Evolutionary conservation across 2,329 filamentous ascomycete genomes (phyloP), one percentile per base, ranked within the genome.

Genomic region (Talaromyces albobiverticillius): DNA sequence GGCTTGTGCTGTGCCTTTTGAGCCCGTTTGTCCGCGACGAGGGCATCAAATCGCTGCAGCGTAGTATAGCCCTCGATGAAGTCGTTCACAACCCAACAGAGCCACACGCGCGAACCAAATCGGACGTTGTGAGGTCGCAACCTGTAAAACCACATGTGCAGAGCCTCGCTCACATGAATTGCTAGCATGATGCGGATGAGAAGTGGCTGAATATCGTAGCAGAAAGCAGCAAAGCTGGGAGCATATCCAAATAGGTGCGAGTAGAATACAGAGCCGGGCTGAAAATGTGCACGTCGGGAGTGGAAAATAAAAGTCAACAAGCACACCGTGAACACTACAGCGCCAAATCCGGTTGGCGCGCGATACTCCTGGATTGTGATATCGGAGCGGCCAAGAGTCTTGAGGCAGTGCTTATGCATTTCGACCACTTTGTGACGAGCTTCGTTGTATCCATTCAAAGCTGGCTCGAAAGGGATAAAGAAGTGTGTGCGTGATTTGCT

Each of bases 341-440:
- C 63, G 36, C 86, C 82, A 13, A 76, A 60, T 62, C 76, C 81
- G 62, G 64, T 72, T 0, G 80, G 81, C 2, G 61, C 82, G 66
- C 65, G 69, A 66, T 75, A 83, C 60, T 71, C 82, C 69, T 72
- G 78, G 54, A 86, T 70, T 0, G 75, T 75, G 50, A 84, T 76
- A 54, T 80, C 76, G 55, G 78, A 81, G 36, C 87, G 77, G 14
- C 82, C 84, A 11, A 95, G 81, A 1, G 72, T 79, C 29, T 73
- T 62, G 31, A 87, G 79, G 23, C 81, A 79, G 10, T 81, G 77
- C 55, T 80, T 72, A 66, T 87, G 84, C 84, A 96, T 88, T 49
- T 85, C 83, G 46, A 95, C 84, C 38, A 93, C 76, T 49, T 88
- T 82, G 45, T 80, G 76, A 51, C 90, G 84, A 9, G 85, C 81